Evolutionary conservation across 2,329 filamentous ascomycete genomes (phyloP).

Genomic region (Trichophaea hybrida): DNA sequence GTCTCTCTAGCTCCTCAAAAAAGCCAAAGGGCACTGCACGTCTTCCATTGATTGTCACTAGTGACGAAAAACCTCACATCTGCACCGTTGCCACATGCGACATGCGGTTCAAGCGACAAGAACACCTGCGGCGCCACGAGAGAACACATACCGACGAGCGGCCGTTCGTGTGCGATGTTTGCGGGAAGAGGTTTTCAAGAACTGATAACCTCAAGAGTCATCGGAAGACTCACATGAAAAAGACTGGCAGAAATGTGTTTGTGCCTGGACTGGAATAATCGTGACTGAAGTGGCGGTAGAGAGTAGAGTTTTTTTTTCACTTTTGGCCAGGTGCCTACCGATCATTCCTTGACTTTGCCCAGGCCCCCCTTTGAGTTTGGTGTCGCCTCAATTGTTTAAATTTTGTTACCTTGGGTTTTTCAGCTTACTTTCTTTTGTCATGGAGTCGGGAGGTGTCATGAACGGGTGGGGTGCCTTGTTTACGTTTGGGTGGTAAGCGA

Average conservation of each 20-base stretch:
- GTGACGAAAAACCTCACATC: conserved; percentile 17
- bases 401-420: background rate
- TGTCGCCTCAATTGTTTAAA: too few species aligned
- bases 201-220: conserved; percentile 25
- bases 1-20: background rate
- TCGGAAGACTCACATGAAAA: conserved; percentile 24
- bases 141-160: conserved; percentile 25
- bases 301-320: too few species aligned
- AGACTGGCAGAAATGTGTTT: conserved; percentile 13
- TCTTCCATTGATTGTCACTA: conserved; percentile 11
- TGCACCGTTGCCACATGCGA: conserved; percentile 19
- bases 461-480: background rate
- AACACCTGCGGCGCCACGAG: conserved; percentile 26
- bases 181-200: conserved; percentile 24
- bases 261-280: conserved; percentile 12
- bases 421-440: background rate
- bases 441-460: background rate
- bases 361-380: background rate
- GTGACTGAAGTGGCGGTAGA: background rate
- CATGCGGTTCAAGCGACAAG: conserved; percentile 23
- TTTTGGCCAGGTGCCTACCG: too few species aligned
- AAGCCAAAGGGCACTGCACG: background rate
- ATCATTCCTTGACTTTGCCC: too few species aligned
- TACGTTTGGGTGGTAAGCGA: background rate
- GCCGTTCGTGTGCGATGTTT: conserved; percentile 23